These are phyloP conservation scores for Toxoplasma gondii DNA, from an alignment of 169 alveolate species.

Conservation along the genomic window DNA sequence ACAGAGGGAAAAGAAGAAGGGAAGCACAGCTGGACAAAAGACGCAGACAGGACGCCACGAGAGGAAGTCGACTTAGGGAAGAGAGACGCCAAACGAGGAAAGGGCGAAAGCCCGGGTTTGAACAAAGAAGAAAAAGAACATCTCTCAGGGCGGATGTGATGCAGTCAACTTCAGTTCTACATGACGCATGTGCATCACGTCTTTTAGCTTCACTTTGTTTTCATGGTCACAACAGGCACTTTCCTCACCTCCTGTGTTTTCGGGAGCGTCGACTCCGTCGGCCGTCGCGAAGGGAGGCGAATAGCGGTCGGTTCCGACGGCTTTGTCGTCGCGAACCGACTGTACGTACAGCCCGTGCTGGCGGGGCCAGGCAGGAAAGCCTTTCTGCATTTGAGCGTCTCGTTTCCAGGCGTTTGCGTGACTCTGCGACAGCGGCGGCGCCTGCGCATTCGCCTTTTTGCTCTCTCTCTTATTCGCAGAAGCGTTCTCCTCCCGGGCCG, in stretches of 20 bases:
- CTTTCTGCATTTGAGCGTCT: not conserved
- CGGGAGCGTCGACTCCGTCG: constrained; percentile 5
- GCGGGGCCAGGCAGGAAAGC: not conserved
- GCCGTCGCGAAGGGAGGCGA: constrained; percentile 40
- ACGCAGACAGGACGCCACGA: too few species aligned
- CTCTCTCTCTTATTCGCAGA: not conserved
- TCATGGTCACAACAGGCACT: too few species aligned
- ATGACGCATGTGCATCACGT: too few species aligned
- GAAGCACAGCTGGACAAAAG: too few species aligned
- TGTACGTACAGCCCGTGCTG: constrained; percentile 21
- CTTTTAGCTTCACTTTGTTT: too few species aligned
- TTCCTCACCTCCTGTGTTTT: constrained; percentile 5
- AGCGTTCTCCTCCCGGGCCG: not conserved
- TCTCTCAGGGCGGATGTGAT: too few species aligned
- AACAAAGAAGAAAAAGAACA: too few species aligned
- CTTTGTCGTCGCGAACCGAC: constrained; percentile 13
- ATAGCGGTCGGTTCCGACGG: not conserved
- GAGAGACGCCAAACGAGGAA: too few species aligned
- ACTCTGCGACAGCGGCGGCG: too few species aligned
- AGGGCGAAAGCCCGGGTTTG: too few species aligned
- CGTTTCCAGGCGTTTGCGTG: not conserved
- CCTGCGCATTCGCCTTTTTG: not conserved
- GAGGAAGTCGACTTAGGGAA: too few species aligned
- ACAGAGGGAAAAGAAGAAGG: not conserved
- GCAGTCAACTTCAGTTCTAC: too few species aligned